A percentile compares a stretch with the other conserved stretches of the same genome.
Conservation (phyloP, 2,329 filamentous ascomycete species). For the Cytospora leucostoma region DNA sequence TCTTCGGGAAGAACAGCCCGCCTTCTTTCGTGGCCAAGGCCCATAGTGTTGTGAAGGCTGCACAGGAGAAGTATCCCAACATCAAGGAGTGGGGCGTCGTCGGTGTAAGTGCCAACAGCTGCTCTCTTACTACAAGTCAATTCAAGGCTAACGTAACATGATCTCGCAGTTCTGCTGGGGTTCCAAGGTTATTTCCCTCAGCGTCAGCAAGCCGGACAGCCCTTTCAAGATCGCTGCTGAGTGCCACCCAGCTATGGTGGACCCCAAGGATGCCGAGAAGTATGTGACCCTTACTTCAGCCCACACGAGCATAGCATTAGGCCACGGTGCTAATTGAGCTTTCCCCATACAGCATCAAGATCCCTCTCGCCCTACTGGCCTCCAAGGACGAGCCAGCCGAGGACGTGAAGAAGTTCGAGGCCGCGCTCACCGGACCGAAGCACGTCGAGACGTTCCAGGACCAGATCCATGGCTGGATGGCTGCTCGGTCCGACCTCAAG, state of each 20-base stretch:
- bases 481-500: constrained; percentile 61
- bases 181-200: constrained; percentile 63
- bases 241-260: constrained; percentile 65
- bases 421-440: constrained; percentile 55
- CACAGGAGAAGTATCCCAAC: constrained; percentile 52
- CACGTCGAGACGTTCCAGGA: constrained; percentile 66
- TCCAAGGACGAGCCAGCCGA: constrained; percentile 64
- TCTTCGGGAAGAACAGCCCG: constrained; percentile 56
- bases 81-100: constrained; percentile 63
- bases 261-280: constrained; percentile 58
- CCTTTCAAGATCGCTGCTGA: constrained; percentile 57
- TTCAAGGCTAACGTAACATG: neutral
- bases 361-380: constrained; percentile 64
- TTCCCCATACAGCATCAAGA: constrained; percentile 45
- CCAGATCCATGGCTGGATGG: constrained; percentile 77
- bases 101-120: constrained; percentile 49
- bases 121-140: neutral
- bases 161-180: constrained; percentile 64
- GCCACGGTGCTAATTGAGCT: neutral
- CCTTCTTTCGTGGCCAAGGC: constrained; percentile 50
- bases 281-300: neutral
- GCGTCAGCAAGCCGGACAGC: constrained; percentile 51
- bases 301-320: neutral
- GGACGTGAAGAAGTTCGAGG: constrained; percentile 57
- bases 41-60: constrained; percentile 56